A percentile compares a stretch with the other conserved stretches of the same genome.
Conservation (phyloP, 768 basidiomycete species). For the Pholiota conissans region DNA sequence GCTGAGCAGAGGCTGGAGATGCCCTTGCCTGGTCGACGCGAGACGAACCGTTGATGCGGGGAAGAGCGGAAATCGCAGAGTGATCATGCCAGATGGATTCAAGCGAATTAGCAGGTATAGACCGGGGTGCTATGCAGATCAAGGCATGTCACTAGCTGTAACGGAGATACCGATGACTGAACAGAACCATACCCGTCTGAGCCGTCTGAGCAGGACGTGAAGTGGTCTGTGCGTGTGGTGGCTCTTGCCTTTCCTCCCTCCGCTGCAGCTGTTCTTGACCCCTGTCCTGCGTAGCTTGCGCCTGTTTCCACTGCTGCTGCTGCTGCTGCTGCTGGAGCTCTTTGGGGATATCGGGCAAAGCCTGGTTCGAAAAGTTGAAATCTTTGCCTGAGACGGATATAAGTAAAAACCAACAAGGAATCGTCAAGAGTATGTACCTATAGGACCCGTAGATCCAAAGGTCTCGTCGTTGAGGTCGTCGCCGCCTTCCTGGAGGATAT, state of each 20-base stretch:
- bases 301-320: conserved; percentile 20
- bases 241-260: conserved; percentile 17
- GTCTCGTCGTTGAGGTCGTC: conserved; percentile 98
- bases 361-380: conserved; percentile 77
- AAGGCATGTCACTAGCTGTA: conserved; percentile 15
- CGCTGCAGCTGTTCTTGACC: conserved; percentile 20
- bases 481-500: conserved; percentile 82
- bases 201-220: background rate
- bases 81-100: conserved; percentile 85
- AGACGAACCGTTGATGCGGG: conserved; percentile 49
- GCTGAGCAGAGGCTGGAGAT: conserved; percentile 28
- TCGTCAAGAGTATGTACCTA: conserved; percentile 56
- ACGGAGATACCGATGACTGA: conserved; percentile 12
- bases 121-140: conserved; percentile 25
- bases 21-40: conserved; percentile 39
- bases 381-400: conserved; percentile 65
- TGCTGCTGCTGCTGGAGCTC: conserved; percentile 20
- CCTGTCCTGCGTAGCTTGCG: conserved; percentile 19
- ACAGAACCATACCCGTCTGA: conserved; percentile 19
- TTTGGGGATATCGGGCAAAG: conserved; percentile 31
- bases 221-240: conserved; percentile 9
- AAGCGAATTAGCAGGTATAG: conserved; percentile 46
- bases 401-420: background rate
- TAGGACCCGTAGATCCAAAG: conserved; percentile 69
- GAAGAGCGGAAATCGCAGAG: conserved; percentile 70